Conservation (phyloP, 2,329 filamentous ascomycete species). For the Leptosphaerulina australis region DNA sequence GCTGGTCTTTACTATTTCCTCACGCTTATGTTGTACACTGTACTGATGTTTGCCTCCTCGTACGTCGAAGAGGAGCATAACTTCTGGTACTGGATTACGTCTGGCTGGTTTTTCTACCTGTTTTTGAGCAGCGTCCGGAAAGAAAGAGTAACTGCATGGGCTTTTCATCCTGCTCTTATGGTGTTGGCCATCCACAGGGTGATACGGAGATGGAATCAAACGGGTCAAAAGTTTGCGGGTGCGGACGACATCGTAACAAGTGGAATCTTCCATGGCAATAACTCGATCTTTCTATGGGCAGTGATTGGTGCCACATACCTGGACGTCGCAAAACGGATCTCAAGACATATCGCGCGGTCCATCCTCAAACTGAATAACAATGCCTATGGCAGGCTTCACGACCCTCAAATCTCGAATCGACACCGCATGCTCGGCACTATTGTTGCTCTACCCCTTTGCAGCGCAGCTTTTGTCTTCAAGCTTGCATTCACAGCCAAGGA, state of each 20-base stretch:
- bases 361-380: conserved; percentile 32
- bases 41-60: conserved; percentile 97
- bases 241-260: conserved; percentile 81
- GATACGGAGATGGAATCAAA: conserved; percentile 88
- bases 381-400: conserved; percentile 19
- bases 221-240: conserved; percentile 94
- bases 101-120: conserved; percentile 67
- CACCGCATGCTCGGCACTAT: conserved; percentile 41
- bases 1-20: conserved; percentile 51
- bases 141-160: conserved; percentile 31
- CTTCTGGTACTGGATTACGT: conserved; percentile 93
- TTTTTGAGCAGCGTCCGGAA: conserved; percentile 49
- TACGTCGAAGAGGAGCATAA: conserved; percentile 99
- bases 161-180: conserved; percentile 48
- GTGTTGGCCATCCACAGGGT: conserved; percentile 70
- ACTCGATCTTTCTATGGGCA: conserved; percentile 69
- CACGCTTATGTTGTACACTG: conserved; percentile 63
- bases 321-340: conserved; percentile 59
- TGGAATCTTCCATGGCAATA: conserved; percentile 58
- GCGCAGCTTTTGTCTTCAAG: conserved; percentile 80
- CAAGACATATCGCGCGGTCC: conserved; percentile 39
- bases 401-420: conserved; percentile 32
- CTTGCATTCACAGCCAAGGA: conserved; percentile 86
- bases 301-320: conserved; percentile 73
- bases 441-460: conserved; percentile 51